Evolutionary conservation across 148 eudicot species (phyloP).

Genomic region (Camellia lanceoleosa): DNA sequence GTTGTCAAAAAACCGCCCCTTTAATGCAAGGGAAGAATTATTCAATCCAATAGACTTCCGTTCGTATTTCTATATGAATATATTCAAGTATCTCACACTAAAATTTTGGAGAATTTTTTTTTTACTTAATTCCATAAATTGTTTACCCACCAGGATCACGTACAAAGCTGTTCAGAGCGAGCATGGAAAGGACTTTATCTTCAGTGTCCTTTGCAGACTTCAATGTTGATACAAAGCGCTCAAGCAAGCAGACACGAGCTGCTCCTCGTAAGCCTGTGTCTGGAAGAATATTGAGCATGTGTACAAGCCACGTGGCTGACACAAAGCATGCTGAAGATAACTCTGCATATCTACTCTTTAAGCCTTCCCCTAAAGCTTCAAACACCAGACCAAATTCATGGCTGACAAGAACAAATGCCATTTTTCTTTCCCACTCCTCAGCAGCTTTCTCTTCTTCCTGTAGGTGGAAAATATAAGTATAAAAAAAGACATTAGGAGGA

Average conservation of each 20-base stretch:
- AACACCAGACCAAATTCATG: slow-evolving; percentile 51
- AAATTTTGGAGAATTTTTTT: neutral
- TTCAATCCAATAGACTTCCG: neutral
- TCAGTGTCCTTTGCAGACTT: slow-evolving; percentile 40
- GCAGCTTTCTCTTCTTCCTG: slow-evolving; percentile 51
- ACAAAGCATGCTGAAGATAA: slow-evolving; percentile 40
- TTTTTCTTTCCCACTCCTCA: slow-evolving; percentile 47
- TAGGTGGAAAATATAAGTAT: neutral
- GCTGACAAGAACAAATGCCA: slow-evolving; percentile 45
- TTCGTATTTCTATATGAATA: neutral
- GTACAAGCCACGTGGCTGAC: slow-evolving; percentile 50
- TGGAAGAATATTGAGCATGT: slow-evolving; percentile 46
- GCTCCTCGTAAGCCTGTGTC: slow-evolving; percentile 50
- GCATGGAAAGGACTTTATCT: slow-evolving; percentile 47
- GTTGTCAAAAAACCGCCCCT: neutral
- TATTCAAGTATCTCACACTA: neutral
- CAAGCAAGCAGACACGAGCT: slow-evolving; percentile 48
- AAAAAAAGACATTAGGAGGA: neutral
- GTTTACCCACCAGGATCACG: slow-evolving; percentile 36
- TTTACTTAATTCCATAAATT: neutral
- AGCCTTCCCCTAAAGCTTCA: slow-evolving; percentile 49
- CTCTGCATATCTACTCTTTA: slow-evolving; percentile 46
- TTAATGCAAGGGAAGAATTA: neutral
- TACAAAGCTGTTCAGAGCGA: slow-evolving; percentile 46
- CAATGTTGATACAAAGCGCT: slow-evolving; percentile 40